Evolutionary conservation across 352 stramenopile species (phyloP), one percentile per base, ranked within the genome.

Genomic region (Paralagenidium karlingii): DNA sequence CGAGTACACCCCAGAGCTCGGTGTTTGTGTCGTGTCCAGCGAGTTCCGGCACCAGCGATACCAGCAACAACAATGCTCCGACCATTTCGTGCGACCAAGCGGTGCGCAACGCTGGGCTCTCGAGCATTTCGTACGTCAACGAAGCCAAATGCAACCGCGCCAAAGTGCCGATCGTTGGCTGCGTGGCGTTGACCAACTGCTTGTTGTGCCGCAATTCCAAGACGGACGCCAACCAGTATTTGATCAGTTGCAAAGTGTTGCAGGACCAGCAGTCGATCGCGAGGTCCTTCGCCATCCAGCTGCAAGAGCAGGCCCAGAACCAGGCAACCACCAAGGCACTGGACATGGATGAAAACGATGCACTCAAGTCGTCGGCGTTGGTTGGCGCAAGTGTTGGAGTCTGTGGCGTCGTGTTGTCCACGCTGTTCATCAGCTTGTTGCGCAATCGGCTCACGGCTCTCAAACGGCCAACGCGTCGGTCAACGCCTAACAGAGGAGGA

Each of bases 201-300:
- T 68, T 57, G 24, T 33, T 86, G 8, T 85, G 71, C 31, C 55
- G 59, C 21, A 55, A 59, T 10, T 40, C n/a, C 37, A 83, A 86
- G 52, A 77, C 64, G 45, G 58, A 75, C 42, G 44, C 24, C 20
- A 82, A 82, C 36, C 58, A 70, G 53, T 68, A 58, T 31, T 52
- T 86, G 34, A 24, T 68, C 16, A 69, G 55, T 40, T 86, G 68
- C 49, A 55, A 62, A 38, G 60, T 79, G 20, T 31, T 84, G 15
- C 44, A 54, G 26, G 47, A 62, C 8, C 30, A 43, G 38, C n/a
- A n/a, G n/a, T n/a, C n/a, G n/a, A n/a, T n/a, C n/a, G n/a, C n/a
- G n/a, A n/a, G n/a, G n/a, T n/a, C n/a, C n/a, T n/a, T n/a, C n/a
- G n/a, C n/a, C n/a, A n/a, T n/a, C n/a, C n/a, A n/a, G n/a, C n/a